phyloP scores from a whole-genome alignment of 495 filamentous ascomycete species.

The Melanomma pulvis-pyrius region DNA sequence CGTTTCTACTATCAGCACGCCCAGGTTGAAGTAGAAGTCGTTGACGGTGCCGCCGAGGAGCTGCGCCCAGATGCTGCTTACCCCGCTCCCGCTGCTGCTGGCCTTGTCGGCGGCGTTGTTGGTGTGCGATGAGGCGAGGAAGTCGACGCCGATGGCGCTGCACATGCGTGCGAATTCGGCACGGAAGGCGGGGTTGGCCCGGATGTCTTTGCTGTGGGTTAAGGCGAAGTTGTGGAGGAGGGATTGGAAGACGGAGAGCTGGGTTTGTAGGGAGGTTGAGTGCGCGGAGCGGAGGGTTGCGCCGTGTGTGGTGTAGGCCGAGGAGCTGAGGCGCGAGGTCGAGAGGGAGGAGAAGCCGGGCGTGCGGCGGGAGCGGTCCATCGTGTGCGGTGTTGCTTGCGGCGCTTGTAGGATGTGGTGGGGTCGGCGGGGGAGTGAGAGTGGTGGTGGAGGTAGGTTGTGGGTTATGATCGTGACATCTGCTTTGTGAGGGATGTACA shows the following conservation, averaged over 20 bases:
- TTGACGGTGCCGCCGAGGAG: slow-evolving; percentile 88
- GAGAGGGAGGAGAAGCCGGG: slow-evolving; percentile 92
- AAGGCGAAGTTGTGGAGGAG: slow-evolving; percentile 91
- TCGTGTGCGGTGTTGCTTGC: slow-evolving; percentile 23
- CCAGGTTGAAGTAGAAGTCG: slow-evolving; percentile 98
- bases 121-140: slow-evolving; percentile 67
- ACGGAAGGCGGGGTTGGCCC: slow-evolving; percentile 90
- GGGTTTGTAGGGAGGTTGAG: slow-evolving; percentile 79
- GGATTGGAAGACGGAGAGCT: slow-evolving; percentile 93
- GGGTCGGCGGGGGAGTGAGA: background rate
- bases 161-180: slow-evolving; percentile 99
- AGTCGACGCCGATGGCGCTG: slow-evolving; percentile 93
- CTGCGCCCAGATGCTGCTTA: slow-evolving; percentile 82
- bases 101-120: slow-evolving; percentile 49
- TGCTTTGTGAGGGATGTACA: background rate
- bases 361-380: slow-evolving; percentile 52
- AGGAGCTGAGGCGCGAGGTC: slow-evolving; percentile 74
- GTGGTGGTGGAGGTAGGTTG: background rate
- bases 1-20: slow-evolving; percentile 89
- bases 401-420: background rate
- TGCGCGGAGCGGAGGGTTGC: slow-evolving; percentile 78
- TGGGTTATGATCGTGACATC: background rate
- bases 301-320: slow-evolving; percentile 88
- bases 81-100: slow-evolving; percentile 46
- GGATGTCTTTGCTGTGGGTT: slow-evolving; percentile 91